Evolutionary conservation across 768 basidiomycete species (phyloP).

Genomic region (Guyanaporus albipodus): DNA sequence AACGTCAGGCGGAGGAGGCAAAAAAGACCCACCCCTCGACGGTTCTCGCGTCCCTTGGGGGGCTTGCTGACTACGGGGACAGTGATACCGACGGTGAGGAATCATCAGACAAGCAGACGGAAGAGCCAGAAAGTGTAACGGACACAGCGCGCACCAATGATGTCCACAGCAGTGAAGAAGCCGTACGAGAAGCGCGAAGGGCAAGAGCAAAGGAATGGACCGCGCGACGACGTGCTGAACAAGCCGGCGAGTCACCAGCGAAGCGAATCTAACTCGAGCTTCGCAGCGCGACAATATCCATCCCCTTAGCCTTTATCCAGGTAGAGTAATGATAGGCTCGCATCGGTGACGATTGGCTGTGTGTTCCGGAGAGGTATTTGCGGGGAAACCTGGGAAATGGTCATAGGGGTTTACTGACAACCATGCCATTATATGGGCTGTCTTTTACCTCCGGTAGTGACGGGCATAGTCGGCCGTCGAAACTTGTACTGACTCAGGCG

Average conservation of each 20-base stretch:
- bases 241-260: conserved; percentile 1
- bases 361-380: no score
- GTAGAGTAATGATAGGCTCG: no score
- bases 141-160: neutral
- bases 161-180: conserved; percentile 10
- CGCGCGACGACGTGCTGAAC: conserved; percentile 41
- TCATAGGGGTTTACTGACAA: no score
- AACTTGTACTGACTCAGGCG: no score
- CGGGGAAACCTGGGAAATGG: conserved; percentile 3
- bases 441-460: no score
- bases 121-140: neutral
- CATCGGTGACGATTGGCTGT: no score
- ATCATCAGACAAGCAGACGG: conserved; percentile 24
- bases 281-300: no score
- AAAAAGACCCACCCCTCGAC: conserved; percentile 11
- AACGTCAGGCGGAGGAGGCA: conserved; percentile 22
- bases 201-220: conserved; percentile 57
- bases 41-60: conserved; percentile 38
- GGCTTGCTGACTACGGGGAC: conserved; percentile 57
- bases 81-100: conserved; percentile 43
- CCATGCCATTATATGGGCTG: no score
- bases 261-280: conserved; percentile 1
- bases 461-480: no score
- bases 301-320: no score
- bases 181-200: conserved; percentile 44